These are phyloP conservation scores for Echium plantagineum DNA, from an alignment of 257 asterid genomes.

Conservation along the genomic window DNA sequence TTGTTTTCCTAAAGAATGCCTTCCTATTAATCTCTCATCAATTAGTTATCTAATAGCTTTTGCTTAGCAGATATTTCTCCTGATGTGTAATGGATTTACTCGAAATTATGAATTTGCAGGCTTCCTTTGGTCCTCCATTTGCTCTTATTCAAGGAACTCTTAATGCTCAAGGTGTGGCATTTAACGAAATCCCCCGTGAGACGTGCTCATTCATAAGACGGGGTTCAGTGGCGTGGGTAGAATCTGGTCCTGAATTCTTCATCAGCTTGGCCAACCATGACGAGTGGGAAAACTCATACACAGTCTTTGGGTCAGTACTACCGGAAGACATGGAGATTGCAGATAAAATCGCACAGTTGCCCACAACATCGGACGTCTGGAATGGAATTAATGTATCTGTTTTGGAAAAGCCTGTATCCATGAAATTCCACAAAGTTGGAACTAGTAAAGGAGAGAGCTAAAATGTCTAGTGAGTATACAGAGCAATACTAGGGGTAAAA, in stretches of 20 bases:
- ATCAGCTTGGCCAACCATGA: slow-evolving; percentile 82
- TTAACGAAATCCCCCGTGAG: slow-evolving; percentile 35
- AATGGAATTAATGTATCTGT: slow-evolving; percentile 59
- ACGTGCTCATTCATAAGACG: slow-evolving; percentile 49
- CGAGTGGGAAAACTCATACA: slow-evolving; percentile 76
- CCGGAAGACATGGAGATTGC: slow-evolving; percentile 76
- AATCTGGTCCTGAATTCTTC: slow-evolving; percentile 89
- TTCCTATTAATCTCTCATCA: too few species aligned
- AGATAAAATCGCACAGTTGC: slow-evolving; percentile 66
- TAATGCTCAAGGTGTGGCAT: slow-evolving; percentile 37
- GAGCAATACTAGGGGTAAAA: too few species aligned
- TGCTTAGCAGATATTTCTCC: too few species aligned
- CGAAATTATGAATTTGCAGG: slow-evolving; percentile 28
- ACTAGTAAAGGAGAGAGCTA: slow-evolving; percentile 22
- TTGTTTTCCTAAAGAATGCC: too few species aligned
- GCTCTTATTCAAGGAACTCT: slow-evolving; percentile 92
- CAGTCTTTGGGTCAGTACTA: slow-evolving; percentile 72
- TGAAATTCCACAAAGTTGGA: slow-evolving; percentile 44
- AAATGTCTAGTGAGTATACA: neutral
- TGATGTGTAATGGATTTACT: neutral
- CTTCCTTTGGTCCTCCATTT: slow-evolving; percentile 89
- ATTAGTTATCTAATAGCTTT: too few species aligned
- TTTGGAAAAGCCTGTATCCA: slow-evolving; percentile 47
- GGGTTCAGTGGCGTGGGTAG: slow-evolving; percentile 97
- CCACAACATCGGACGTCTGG: slow-evolving; percentile 74